Evolutionary conservation across 73 alveolate genomes (phyloP), one percentile per base, ranked within the genome.

Genomic region (Paramecium primaurelia): DNA sequence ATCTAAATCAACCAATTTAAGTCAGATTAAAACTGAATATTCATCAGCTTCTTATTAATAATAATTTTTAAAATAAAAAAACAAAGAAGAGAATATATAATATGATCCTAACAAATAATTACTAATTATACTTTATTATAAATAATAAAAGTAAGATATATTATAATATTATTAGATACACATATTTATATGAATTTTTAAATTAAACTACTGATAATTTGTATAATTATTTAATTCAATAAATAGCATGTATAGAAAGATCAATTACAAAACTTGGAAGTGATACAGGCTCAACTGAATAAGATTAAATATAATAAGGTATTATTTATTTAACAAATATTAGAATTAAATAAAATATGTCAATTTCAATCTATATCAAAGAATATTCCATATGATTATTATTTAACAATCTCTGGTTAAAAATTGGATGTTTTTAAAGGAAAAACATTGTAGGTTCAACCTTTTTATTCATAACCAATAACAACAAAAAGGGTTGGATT

Each of bases 301-400:
- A 32, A 80, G 91, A 80, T 80, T 40, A 40, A 42, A 80, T 80
- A 38, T 47, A 80, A 47, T 47, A 80, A 80, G 91, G 91, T 80
- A 45, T 45, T 4, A 4, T 16, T 22, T 22, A 28, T 0, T 10
- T 64, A 32, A 16, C n/a, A 5, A 64, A 28, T 22, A 1, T 64
- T 49, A 80, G 91, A 80, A 80, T 40, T 80, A 22, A 80, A 80
- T 44, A 80, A 80, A 80, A 80, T 80, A n/a, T 80, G 91, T 10
- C 58, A 80, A 47, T 80, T 80, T 45, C 16, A 80, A 47, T 45
- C 91, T 7, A 73, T 80, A 20, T 80, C 91, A 42, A 80, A 80
- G 9, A 80, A 80, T 80, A 47, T 80, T 0, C 91, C 91, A n/a
- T 64, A 45, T 80, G 91, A 80, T 80, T 80, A 80, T 25, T 80